A percentile compares a stretch with the other conserved stretches of the same genome.
phyloP scores from a whole-genome alignment of 331 rosid genomes.

The Ulmus americana region DNA sequence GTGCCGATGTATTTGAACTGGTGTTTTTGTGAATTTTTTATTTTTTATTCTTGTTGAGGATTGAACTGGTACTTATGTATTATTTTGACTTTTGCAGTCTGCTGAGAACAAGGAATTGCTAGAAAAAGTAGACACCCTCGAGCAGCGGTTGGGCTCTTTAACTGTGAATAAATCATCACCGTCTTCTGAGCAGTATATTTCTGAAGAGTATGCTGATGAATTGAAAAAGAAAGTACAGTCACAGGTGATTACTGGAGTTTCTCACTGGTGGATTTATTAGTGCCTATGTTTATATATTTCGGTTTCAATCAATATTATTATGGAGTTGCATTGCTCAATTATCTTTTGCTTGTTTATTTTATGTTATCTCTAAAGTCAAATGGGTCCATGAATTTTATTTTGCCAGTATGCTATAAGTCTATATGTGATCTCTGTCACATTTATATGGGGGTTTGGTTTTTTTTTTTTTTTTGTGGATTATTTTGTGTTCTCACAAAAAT shows the following conservation, averaged over 20 bases:
- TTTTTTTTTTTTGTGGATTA: too few relatives aligned
- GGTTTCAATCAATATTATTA: not conserved
- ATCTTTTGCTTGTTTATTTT: not conserved
- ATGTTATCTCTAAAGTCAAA: not conserved
- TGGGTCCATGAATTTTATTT: not conserved
- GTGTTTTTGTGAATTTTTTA: slow-evolving; percentile 5
- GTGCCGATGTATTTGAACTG: not conserved
- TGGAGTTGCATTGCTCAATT: not conserved
- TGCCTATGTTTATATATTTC: not conserved
- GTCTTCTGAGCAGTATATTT: slow-evolving; percentile 37
- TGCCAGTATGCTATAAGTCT: not conserved
- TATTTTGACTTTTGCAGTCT: slow-evolving; percentile 47
- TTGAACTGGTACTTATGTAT: slow-evolving; percentile 4
- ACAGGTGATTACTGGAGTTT: slow-evolving; percentile 47
- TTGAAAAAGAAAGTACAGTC: slow-evolving; percentile 77
- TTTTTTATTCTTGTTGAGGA: slow-evolving; percentile 13
- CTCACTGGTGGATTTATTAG: slow-evolving; percentile 7
- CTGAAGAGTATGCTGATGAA: slow-evolving; percentile 56
- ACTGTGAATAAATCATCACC: slow-evolving; percentile 30
- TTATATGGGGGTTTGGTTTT: too few relatives aligned
- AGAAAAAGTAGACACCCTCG: slow-evolving; percentile 60
- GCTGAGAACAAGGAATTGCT: slow-evolving; percentile 68
- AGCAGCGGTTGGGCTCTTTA: slow-evolving; percentile 49
- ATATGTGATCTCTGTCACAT: too few relatives aligned
- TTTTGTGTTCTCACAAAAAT: too few relatives aligned